Base-by-base conservation (phyloP, 345 rosid species). In the Brassica carinata region DNA sequence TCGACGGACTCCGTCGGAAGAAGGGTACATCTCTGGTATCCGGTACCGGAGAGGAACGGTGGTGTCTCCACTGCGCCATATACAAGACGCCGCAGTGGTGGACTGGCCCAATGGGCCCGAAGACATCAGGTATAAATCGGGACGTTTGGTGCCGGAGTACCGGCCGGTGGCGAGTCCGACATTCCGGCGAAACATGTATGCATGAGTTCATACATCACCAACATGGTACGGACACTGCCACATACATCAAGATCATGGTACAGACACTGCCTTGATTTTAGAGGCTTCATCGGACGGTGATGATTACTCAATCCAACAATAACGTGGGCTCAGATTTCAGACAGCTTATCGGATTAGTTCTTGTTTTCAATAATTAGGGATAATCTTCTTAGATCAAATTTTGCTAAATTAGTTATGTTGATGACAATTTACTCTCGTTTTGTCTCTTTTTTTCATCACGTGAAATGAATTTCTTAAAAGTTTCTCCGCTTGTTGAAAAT, bases 101-200 rank as follows among this genome's bases (percentile, higher is more conserved):
- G 33, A 77, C 82, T 0, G 84, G 84, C 10, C 84, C 84, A 66
- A 67, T 82, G 84, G 84, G 84, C 14, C 84, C 84, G 5, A 82
- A 82, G 38, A 82, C 81, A 4, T 82, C 0, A 77, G 82, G 78
- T 77, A 82, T 61, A 82, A 77, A 53, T 77, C 84, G 0, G 84
- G 84, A 3, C 69, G 84, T 26, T 3, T 82, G 3, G 84, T 82
- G 3, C 84, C 81, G 3, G 81, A 77, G 66, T 82, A 82, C 26
- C 29, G 84, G 5, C 81, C 84, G 1, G 84, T 81, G 5, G 65
- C 81, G 8, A 77, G 84, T 36, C 82, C 78, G 10, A 82, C 84
- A 31, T 82, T 77, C 26, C 72, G 34, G 15, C 77, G 4, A 77
- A 76, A 8, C 84, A 82, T 14, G 0, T 77, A 82, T n/a, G 77